Percentiles rank a stretch among this genome's conserved stretches.
Evolutionary conservation across 1,284 basidiomycete genomes (phyloP).

Genomic region (Bondarzewia mesenterica): DNA sequence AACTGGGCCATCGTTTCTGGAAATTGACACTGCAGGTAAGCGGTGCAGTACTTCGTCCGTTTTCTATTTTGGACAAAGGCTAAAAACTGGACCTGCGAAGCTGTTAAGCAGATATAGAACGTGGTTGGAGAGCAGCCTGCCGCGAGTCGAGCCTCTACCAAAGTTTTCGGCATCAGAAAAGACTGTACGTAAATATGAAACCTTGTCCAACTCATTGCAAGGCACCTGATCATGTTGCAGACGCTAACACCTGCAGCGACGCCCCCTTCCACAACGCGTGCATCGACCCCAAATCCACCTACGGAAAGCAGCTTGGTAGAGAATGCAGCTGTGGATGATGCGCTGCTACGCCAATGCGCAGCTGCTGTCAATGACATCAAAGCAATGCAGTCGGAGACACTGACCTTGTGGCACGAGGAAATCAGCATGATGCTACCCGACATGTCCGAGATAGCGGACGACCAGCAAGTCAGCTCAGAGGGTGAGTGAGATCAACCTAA

Average conservation of each 20-base stretch:
- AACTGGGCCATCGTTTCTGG: slow-evolving; percentile 82
- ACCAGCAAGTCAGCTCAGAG: slow-evolving; percentile 1
- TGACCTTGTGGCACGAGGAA: slow-evolving; percentile 57
- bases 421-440: slow-evolving; percentile 54
- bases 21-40: slow-evolving; percentile 64
- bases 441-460: background rate
- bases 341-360: slow-evolving; percentile 50
- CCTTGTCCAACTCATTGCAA: background rate
- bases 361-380: slow-evolving; percentile 59
- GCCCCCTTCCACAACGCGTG: slow-evolving; percentile 27
- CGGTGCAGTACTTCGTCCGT: background rate
- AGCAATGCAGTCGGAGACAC: slow-evolving; percentile 40
- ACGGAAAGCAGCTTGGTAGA: slow-evolving; percentile 46
- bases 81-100: slow-evolving; percentile 16
- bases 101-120: slow-evolving; percentile 70
- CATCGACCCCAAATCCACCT: slow-evolving; percentile 41
- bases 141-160: slow-evolving; percentile 26
- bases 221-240: background rate
- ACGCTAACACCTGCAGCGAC: slow-evolving; percentile 12
- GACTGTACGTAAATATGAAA: slow-evolving; percentile 12
- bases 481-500: no score
- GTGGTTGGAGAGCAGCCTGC: slow-evolving; percentile 55
- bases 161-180: slow-evolving; percentile 28
- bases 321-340: slow-evolving; percentile 50
- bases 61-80: background rate